Percentiles rank a stretch among this genome's conserved stretches.
phyloP scores from a whole-genome alignment of 2,329 filamentous ascomycete species.

The Neonectria hederae region DNA sequence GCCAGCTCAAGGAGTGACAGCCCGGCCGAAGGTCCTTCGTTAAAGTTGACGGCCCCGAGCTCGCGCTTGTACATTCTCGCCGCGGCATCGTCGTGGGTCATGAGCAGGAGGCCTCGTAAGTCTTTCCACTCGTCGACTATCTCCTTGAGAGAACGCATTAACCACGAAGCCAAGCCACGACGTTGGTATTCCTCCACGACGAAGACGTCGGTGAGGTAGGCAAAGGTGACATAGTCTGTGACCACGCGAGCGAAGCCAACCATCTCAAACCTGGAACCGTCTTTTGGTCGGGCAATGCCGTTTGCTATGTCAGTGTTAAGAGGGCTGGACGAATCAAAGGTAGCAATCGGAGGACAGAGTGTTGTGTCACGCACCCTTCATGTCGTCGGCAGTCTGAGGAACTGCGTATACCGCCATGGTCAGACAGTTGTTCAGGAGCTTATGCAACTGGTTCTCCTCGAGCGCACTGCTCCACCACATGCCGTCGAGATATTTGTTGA shows the following conservation, averaged over 20 bases:
- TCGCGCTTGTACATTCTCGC: constrained; percentile 58
- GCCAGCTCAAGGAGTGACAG: constrained; percentile 55
- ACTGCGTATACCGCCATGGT: constrained; percentile 67
- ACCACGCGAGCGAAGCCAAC: constrained; percentile 64
- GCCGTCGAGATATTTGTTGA: constrained; percentile 66
- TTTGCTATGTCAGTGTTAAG: constrained; percentile 41
- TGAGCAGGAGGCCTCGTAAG: constrained; percentile 67
- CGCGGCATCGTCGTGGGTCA: constrained; percentile 55
- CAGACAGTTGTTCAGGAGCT: constrained; percentile 66
- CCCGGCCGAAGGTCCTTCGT: constrained; percentile 52
- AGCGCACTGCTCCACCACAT: constrained; percentile 69
- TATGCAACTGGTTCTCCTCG: constrained; percentile 57
- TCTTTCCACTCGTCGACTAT: constrained; percentile 64
- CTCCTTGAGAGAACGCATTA: constrained; percentile 69
- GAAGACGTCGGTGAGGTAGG: constrained; percentile 75
- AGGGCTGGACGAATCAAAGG: neutral
- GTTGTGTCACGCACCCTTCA: constrained; percentile 50
- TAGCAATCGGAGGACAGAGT: constrained; percentile 38
- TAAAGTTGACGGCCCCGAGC: constrained; percentile 56
- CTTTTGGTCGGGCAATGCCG: constrained; percentile 43
- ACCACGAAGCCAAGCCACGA: constrained; percentile 70
- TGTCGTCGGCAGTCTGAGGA: constrained; percentile 50
- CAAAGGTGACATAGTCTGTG: constrained; percentile 75
- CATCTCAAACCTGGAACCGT: constrained; percentile 47
- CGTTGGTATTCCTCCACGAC: constrained; percentile 68